Conservation (phyloP, 768 basidiomycete species). For the Lactarius pseudohatsudake region DNA sequence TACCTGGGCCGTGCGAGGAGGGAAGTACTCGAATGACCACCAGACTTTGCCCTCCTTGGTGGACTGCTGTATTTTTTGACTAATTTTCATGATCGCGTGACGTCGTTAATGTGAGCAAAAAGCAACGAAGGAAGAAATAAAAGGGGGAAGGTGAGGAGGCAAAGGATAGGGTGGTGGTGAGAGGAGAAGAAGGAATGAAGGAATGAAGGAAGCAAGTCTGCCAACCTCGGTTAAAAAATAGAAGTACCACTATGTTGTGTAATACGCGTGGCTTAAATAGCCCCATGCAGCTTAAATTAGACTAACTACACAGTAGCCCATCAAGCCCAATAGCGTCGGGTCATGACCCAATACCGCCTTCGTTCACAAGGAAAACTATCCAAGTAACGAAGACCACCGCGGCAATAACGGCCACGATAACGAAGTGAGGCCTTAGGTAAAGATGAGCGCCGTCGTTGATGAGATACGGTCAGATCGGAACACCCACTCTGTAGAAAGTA, state of each 20-base stretch:
- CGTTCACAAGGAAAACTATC: slow-evolving; percentile 14
- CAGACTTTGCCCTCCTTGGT: slow-evolving; percentile 83
- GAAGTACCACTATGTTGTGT: background rate
- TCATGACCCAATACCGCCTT: slow-evolving; percentile 11
- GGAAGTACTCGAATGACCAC: slow-evolving; percentile 99
- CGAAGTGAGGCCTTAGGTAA: slow-evolving; percentile 33
- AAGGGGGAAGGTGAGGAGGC: background rate
- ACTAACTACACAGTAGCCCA: background rate
- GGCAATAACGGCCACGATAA: slow-evolving; percentile 31
- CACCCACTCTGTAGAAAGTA: slow-evolving; percentile 56
- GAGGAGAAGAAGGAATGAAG: background rate
- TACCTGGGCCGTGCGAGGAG: slow-evolving; percentile 92
- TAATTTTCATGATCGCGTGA: slow-evolving; percentile 76
- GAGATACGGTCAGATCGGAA: slow-evolving; percentile 16
- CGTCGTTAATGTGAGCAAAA: slow-evolving; percentile 11
- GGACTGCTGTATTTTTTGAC: slow-evolving; percentile 87
- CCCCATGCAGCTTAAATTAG: background rate
- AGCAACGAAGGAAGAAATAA: no score
- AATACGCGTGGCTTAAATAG: background rate
- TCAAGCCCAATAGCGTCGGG: background rate
- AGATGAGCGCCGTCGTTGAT: background rate
- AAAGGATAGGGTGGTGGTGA: background rate
- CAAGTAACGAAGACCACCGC: slow-evolving; percentile 12
- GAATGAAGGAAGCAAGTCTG: background rate
- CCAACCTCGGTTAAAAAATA: slow-evolving; percentile 3